phyloP scores from a whole-genome alignment of 768 basidiomycete genomes.

The Psilocybe cyanescens region DNA sequence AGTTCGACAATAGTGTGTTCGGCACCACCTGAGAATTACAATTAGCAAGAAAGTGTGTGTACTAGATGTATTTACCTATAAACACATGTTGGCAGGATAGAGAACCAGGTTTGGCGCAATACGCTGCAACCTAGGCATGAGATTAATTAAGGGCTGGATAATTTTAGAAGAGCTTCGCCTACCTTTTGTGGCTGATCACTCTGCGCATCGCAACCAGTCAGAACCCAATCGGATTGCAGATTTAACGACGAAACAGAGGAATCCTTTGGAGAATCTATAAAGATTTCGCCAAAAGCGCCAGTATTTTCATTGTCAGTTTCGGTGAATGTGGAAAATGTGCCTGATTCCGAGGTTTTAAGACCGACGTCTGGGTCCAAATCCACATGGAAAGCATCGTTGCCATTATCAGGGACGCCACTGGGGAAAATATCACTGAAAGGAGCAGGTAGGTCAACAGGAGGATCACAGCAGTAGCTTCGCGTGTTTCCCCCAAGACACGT shows the following conservation, averaged over 20 bases:
- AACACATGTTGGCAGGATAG: constrained; percentile 25
- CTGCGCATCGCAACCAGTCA: constrained; percentile 20
- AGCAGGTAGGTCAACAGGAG: no score
- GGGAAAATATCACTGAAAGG: no score
- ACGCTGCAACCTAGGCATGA: constrained; percentile 20
- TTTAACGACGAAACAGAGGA: constrained; percentile 25
- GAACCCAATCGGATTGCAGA: constrained; percentile 25
- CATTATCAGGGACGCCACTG: no score
- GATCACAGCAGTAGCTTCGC: no score
- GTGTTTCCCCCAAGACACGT: no score
- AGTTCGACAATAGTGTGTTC: constrained; percentile 27
- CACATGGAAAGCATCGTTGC: no score
- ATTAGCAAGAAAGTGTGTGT: no score
- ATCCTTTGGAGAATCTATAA: constrained; percentile 29
- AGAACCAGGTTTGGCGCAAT: constrained; percentile 21
- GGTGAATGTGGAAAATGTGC: no score
- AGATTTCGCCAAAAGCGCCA: constrained; percentile 21
- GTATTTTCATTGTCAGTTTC: not conserved
- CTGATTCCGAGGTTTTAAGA: no score
- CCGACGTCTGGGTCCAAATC: no score
- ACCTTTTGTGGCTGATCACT: constrained; percentile 26
- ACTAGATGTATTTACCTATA: not conserved
- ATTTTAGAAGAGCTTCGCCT: not conserved
- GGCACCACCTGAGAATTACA: constrained; percentile 2
- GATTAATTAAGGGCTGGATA: not conserved